Base-by-base conservation (phyloP, 805 yeast species). In the Hanseniaspora lachancei region DNA sequence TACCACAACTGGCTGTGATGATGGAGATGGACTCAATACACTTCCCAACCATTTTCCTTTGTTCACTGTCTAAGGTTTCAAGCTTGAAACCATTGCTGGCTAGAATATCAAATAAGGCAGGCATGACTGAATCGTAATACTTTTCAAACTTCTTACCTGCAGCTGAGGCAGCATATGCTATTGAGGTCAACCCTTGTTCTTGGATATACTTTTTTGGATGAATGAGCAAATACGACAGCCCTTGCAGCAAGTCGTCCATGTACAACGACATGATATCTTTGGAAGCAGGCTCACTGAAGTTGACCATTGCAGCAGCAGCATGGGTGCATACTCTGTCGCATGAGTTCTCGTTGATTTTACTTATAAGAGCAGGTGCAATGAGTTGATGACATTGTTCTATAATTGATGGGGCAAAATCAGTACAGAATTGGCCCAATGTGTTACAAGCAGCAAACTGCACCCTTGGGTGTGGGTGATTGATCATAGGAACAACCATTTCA, bases 401-500 rank as follows among this genome's bases (percentile, higher is more conserved):
- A 58, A 93, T 84, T 16, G 77, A 75, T 62, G 87, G 95, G 7
- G 97, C 93, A 71, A 93, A 89, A 71, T 93, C 98, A 0, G 98
- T 91, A 9, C 95, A 86, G 68, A 93, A 86, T 74, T 93, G 98
- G 53, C 98, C 98, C 58, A 93, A 73, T 0, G 96, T 95, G 67
- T 93, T 93, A 73, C 97, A 93, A 61, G 96, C 86, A 35, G 96
- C 96, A 73, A 89, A 91, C 66, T 91, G 97, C 54, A 93, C 98
- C 67, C 98, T 81, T 61, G 95, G 83, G 65, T 93, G 97, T 5
- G 79, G 78, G 69, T 93, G 97, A 51, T 80, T 74, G 59, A 93
- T 74, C n/a, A 84, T 74, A 3, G 97, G 97, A 62, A 88, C 67
- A 36, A 93, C 82, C 80, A 91, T 76, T 62, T 86, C 95, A 61